These are phyloP conservation scores for Letharia lupina DNA, from an alignment of 495 filamentous ascomycete genomes.

Conservation along the genomic window DNA sequence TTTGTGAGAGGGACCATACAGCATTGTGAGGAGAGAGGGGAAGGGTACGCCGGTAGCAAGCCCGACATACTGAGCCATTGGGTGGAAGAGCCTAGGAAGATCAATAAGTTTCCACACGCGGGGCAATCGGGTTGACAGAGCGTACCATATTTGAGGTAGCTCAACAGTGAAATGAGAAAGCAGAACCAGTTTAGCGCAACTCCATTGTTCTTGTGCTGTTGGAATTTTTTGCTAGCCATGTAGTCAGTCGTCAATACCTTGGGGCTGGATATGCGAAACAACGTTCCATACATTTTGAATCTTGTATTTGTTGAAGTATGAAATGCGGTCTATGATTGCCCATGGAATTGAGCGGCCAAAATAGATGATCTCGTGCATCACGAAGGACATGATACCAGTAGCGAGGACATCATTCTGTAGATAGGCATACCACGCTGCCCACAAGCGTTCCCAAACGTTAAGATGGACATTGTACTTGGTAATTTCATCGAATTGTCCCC, in stretches of 20 bases:
- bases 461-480: conserved; percentile 80
- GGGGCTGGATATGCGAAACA: neutral
- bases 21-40: conserved; percentile 74
- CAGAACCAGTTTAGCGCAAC: conserved; percentile 84
- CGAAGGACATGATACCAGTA: conserved; percentile 92
- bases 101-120: conserved; percentile 4
- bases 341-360: conserved; percentile 89
- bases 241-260: neutral
- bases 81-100: conserved; percentile 71
- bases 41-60: conserved; percentile 86
- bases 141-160: conserved; percentile 89
- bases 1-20: conserved; percentile 22
- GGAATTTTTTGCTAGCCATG: conserved; percentile 72
- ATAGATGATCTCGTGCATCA: conserved; percentile 90
- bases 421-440: conserved; percentile 97
- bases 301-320: conserved; percentile 85
- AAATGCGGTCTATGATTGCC: conserved; percentile 84
- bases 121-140: neutral
- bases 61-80: conserved; percentile 90
- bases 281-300: conserved; percentile 61
- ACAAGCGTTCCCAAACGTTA: conserved; percentile 74
- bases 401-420: conserved; percentile 96
- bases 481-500: conserved; percentile 78
- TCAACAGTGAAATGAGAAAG: conserved; percentile 94
- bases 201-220: conserved; percentile 82